Percentiles rank a stretch among this genome's conserved stretches.
Evolutionary conservation across 2,329 filamentous ascomycete genomes (phyloP).

Genomic region (Pseudogymnoascus sp.): DNA sequence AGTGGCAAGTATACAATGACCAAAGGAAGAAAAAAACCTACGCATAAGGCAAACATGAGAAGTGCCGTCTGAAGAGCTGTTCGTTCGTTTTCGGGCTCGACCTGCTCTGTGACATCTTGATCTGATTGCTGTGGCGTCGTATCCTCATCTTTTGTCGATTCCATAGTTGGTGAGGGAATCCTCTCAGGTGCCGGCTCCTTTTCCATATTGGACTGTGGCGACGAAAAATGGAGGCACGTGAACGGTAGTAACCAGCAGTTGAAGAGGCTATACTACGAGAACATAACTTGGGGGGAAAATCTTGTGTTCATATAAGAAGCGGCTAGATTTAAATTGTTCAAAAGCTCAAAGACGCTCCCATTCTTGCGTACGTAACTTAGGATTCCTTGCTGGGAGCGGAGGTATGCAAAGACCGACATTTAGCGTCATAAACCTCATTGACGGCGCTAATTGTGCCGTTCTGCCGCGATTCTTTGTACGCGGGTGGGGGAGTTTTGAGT

Average conservation of each 20-base stretch:
- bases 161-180: background rate
- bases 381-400: background rate
- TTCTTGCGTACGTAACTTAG: background rate
- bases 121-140: background rate
- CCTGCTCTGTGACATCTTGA: background rate
- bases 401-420: background rate
- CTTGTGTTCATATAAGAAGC: background rate
- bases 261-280: background rate
- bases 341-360: background rate
- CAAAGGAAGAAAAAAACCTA: slow-evolving; percentile 25
- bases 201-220: background rate
- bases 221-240: background rate
- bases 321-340: background rate
- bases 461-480: background rate
- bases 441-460: background rate
- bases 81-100: slow-evolving; percentile 25
- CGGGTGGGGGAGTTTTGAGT: background rate
- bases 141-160: background rate
- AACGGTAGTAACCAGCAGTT: too few relatives aligned
- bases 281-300: background rate
- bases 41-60: slow-evolving; percentile 28
- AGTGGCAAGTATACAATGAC: background rate
- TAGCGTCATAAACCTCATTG: background rate
- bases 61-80: slow-evolving; percentile 26
- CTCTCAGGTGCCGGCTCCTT: background rate